Evolutionary conservation across 2,329 filamentous ascomycete species (phyloP), one percentile per base, ranked within the genome.

Genomic region (Exophiala dermatitidis): DNA sequence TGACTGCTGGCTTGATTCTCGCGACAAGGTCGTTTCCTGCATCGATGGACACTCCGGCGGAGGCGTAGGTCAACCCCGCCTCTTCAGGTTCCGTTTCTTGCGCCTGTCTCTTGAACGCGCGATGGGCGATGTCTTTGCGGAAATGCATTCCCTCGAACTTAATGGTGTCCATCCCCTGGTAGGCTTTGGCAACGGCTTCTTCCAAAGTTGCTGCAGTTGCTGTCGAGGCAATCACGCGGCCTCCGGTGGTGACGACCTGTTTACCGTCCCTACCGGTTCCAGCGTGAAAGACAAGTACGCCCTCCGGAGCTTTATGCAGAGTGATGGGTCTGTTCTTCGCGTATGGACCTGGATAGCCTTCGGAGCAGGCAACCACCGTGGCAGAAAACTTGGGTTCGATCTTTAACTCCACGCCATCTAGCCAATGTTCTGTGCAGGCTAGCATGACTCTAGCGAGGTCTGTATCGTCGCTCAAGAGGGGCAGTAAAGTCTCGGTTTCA

Each of bases 31-130:
- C 81, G 68, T 98, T 98, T 29, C 93, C 93, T 4, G 88, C 88
- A 60, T 95, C 89, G 58, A 98, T 95, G 63, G 88, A 93, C 26
- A 98, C 93, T 53, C 93, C 93, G 1, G 93, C 90, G 47, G 88
- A 82, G 5, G 91, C 93, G 67, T 98, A 98, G 5, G 93, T 97
- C 68, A 98, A 79, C 48, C 46, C 12, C 5, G 45, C 38, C 4
- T 51, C 46, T 46, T 60, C 59, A 30, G 45, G 31, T 30, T 38
- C 48, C 19, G 54, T 50, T 1, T 46, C 43, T 42, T 56, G 50
- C 9, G 46, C 50, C 41, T 60, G 58, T 36, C 52, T 52, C 41
- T 67, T 66, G 66, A 75, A 74, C 9, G 73, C 73, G 32, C 87
- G 82, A 71, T 90, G 83, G 8, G 89, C 93, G 69, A 98, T 97